Evolutionary conservation across 371 early-diverging fungal species (phyloP).

Genomic region (Apophysomyces sp.): DNA sequence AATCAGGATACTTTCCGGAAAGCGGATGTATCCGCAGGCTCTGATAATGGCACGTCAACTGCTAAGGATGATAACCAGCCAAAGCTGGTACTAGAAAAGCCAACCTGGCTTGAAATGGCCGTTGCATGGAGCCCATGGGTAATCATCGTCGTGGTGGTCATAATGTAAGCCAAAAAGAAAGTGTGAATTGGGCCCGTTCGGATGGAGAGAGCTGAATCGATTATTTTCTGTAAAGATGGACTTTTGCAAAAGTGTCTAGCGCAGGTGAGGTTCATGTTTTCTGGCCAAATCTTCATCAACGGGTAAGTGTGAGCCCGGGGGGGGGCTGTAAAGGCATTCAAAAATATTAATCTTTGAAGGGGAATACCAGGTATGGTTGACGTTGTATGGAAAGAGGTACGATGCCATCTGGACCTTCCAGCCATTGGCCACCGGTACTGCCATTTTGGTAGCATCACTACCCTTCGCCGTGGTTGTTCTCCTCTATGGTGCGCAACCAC

Average conservation of each 20-base stretch:
- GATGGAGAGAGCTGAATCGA: background rate
- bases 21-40: background rate
- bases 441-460: constrained; percentile 33
- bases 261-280: constrained; percentile 31
- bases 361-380: constrained; percentile 30
- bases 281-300: constrained; percentile 42
- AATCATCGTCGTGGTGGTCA: constrained; percentile 42
- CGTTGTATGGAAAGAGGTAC: constrained; percentile 40
- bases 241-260: constrained; percentile 31
- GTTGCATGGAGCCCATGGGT: constrained; percentile 53
- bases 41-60: background rate
- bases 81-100: constrained; percentile 20
- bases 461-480: constrained; percentile 35
- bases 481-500: constrained; percentile 26
- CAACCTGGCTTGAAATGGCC: constrained; percentile 27
- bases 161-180: constrained; percentile 24
- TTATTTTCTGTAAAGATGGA: constrained; percentile 22
- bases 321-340: too few species aligned
- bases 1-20: background rate
- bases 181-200: background rate
- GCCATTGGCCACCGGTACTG: constrained; percentile 52
- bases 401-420: constrained; percentile 51
- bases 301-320: constrained; percentile 10
- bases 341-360: too few species aligned
- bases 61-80: background rate